phyloP scores from a whole-genome alignment of 2,329 filamentous ascomycete species.

The Fusarium graminum region DNA sequence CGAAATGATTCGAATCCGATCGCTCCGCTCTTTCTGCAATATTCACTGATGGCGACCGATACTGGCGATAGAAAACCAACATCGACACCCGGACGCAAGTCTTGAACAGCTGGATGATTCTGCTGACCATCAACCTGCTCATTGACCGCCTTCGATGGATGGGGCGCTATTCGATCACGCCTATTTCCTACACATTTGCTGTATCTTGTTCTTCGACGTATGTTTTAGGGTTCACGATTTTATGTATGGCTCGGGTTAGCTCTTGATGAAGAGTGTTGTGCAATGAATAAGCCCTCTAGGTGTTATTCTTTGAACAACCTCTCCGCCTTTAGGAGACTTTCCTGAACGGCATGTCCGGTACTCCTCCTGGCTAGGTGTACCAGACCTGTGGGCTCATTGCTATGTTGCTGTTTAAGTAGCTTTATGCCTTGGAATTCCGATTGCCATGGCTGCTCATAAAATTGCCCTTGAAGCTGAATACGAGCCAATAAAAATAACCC shows the following conservation, averaged over 20 bases:
- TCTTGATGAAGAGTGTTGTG: conserved; percentile 41
- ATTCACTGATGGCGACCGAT: conserved; percentile 43
- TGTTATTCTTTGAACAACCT: conserved; percentile 23
- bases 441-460: conserved; percentile 31
- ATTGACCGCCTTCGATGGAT: conserved; percentile 49
- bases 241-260: conserved; percentile 57
- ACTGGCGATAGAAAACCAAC: conserved; percentile 47
- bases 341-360: conserved; percentile 59
- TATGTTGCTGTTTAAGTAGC: conserved; percentile 23
- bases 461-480: conserved; percentile 35
- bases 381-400: conserved; percentile 44
- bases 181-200: conserved; percentile 54
- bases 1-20: conserved; percentile 50
- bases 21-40: conserved; percentile 34
- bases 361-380: conserved; percentile 47
- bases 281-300: conserved; percentile 20
- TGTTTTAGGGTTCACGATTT: conserved; percentile 53
- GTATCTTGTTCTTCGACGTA: conserved; percentile 60
- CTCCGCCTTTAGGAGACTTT: conserved; percentile 36
- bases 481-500: conserved; percentile 14
- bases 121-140: conserved; percentile 41
- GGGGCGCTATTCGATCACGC: conserved; percentile 45
- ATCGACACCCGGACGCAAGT: conserved; percentile 48
- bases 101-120: conserved; percentile 38
- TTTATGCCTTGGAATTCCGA: conserved; percentile 27